These are phyloP conservation scores for Lathyrus oleraceus DNA, from an alignment of 306 rosid species.

Conservation along the genomic window DNA sequence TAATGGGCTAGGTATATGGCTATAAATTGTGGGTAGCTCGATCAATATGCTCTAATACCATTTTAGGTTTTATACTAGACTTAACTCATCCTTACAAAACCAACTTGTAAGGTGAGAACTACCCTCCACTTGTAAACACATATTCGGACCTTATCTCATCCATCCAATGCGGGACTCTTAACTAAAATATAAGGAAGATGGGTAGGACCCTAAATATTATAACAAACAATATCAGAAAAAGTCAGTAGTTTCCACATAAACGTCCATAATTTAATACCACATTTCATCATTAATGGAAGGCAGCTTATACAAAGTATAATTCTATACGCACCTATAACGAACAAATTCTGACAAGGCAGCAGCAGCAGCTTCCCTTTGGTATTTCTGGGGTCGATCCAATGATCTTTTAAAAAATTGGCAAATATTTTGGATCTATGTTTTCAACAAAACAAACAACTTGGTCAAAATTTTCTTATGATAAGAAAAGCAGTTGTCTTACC, in stretches of 20 bases:
- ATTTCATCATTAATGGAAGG: constrained; percentile 20
- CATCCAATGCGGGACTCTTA: no score
- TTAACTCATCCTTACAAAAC: no score
- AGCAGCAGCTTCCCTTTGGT: constrained; percentile 93
- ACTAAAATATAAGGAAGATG: not conserved
- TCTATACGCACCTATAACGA: constrained; percentile 64
- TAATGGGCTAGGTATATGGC: no score
- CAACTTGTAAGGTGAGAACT: no score
- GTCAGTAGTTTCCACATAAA: constrained; percentile 7
- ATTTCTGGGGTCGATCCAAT: constrained; percentile 71
- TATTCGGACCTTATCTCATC: no score
- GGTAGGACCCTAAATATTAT: not conserved
- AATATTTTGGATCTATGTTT: constrained; percentile 71
- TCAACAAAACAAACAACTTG: constrained; percentile 25
- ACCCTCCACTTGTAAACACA: no score
- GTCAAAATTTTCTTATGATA: constrained; percentile 26
- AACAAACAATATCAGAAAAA: not conserved
- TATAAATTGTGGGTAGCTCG: no score
- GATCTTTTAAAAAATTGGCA: constrained; percentile 74
- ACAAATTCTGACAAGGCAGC: constrained; percentile 96
- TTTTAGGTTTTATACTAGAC: no score
- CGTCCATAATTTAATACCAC: constrained; percentile 15
- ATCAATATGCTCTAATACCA: no score
- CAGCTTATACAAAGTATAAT: constrained; percentile 27
- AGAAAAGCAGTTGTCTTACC: constrained; percentile 17